Evolutionary conservation across 768 basidiomycete genomes (phyloP).

Genomic region (Rhizopogon roseolus): DNA sequence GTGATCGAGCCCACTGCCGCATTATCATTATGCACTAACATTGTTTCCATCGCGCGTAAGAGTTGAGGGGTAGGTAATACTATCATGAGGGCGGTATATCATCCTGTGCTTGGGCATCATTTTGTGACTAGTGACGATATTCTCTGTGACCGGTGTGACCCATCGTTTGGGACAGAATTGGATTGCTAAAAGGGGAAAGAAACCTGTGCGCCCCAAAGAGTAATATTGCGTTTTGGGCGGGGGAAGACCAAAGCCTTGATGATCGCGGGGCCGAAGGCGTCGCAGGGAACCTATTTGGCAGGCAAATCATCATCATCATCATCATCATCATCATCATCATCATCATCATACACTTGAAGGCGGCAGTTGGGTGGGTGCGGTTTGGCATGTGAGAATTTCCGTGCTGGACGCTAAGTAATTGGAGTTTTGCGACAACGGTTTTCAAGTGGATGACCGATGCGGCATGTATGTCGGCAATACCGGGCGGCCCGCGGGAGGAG

Average conservation of each 20-base stretch:
- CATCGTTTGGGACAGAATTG: not conserved
- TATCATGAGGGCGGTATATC: no score
- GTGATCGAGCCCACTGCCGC: not conserved
- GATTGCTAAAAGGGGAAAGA: not conserved
- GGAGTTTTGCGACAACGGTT: not conserved
- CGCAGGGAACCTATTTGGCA: not conserved
- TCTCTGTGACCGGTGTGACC: not conserved
- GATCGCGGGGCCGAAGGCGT: constrained; percentile 21
- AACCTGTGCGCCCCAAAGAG: not conserved
- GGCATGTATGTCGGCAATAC: not conserved
- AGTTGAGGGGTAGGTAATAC: not conserved
- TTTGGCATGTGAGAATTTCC: not conserved
- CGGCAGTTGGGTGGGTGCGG: not conserved
- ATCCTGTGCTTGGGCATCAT: no score
- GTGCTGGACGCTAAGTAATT: constrained; percentile 5
- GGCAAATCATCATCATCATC: not conserved
- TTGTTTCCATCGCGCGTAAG: not conserved
- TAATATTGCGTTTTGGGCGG: constrained; percentile 10
- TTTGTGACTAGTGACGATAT: not conserved
- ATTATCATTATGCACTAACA: no score
- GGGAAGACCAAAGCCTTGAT: not conserved
- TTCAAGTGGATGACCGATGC: not conserved
- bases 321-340: no score
- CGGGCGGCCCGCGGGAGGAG: not conserved
- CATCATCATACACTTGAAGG: not conserved